Evolutionary conservation across 140 eudicot genomes (phyloP), one percentile per base, ranked within the genome.

Genomic region (Ambrosia hybrid): DNA sequence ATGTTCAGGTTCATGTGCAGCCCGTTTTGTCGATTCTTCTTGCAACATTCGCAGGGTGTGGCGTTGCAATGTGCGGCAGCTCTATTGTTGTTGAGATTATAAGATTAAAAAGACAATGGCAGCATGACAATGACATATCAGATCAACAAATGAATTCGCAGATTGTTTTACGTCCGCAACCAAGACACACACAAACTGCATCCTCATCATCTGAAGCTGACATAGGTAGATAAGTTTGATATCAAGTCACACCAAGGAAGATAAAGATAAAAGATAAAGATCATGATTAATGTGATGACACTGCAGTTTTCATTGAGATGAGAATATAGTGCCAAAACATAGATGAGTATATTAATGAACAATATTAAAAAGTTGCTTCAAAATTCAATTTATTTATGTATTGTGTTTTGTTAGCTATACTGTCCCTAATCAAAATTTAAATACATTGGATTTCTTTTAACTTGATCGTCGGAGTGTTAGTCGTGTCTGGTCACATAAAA

Each of bases 51-150:
- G 69, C 69, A 39, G 69, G 69, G 30, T 64, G 69, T 39, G 69
- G 69, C n/a, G 69, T 64, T 64, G 69, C 69, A 15, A 64, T 64
- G 69, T 38, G 69, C n/a, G 53, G 69, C 7, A 64, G 69, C 36
- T 64, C 69, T 1, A 64, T 64, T 39, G 11, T 64, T 1, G 69
- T 64, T 14, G 69, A 64, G 52, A 64, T 64, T 39, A 39, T 64
- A 14, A 39, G 69, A 41, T 16, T 64, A 38, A 64, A 39, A 64
- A 1, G 36, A 8, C 69, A 52, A 15, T 64, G 69, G 49, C 6
- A 17, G 53, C 69, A 3, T 14, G 69, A 39, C 2, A 41, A 9
- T 3, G 53, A 64, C 6, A 16, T 17, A 6, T 39, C 52, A 3
- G 52, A 64, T 64, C 69, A 64, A 51, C 69, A 64, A 41, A 64